These are phyloP conservation scores for Zostera marina DNA, from an alignment of 116 monocot species.

Conservation along the genomic window DNA sequence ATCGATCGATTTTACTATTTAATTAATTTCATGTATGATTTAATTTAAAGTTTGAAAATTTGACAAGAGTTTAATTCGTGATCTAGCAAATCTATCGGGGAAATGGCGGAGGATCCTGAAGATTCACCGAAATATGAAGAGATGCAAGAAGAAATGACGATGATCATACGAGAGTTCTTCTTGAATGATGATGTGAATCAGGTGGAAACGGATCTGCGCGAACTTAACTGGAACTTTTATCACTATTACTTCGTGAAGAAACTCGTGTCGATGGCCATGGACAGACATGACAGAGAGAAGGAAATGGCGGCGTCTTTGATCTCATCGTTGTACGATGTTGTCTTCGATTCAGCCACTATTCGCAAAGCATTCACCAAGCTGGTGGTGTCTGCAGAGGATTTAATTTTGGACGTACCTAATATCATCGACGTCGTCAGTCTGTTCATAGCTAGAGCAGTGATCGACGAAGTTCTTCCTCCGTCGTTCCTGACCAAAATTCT, in stretches of 20 bases:
- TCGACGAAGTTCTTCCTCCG: constrained; percentile 75
- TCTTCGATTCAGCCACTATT: too few species aligned
- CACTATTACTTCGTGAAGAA: constrained; percentile 73
- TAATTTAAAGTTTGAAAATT: too few species aligned
- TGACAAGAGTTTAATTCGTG: too few species aligned
- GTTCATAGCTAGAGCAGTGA: constrained; percentile 56
- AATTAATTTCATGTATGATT: too few species aligned
- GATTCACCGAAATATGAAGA: too few species aligned
- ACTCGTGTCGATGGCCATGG: constrained; percentile 69
- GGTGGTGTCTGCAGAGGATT: constrained; percentile 43
- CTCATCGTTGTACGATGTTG: constrained; percentile 67
- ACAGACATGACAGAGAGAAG: constrained; percentile 70
- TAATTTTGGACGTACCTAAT: constrained; percentile 47
- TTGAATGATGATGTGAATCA: constrained; percentile 43
- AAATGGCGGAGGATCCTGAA: too few species aligned
- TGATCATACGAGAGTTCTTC: constrained; percentile 64
- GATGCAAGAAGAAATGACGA: constrained; percentile 11
- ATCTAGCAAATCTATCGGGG: too few species aligned
- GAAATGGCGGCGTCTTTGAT: constrained; percentile 69
- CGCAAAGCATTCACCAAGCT: constrained; percentile 47
- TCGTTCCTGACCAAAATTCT: constrained; percentile 41
- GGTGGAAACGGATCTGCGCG: constrained; percentile 25
- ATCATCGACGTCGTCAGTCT: constrained; percentile 53
- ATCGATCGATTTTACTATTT: too few species aligned
- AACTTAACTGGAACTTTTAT: constrained; percentile 22